A percentile compares a stretch with the other conserved stretches of the same genome.
Evolutionary conservation across 2,329 filamentous ascomycete genomes (phyloP).

Genomic region (Cercospora zeae-maydis): DNA sequence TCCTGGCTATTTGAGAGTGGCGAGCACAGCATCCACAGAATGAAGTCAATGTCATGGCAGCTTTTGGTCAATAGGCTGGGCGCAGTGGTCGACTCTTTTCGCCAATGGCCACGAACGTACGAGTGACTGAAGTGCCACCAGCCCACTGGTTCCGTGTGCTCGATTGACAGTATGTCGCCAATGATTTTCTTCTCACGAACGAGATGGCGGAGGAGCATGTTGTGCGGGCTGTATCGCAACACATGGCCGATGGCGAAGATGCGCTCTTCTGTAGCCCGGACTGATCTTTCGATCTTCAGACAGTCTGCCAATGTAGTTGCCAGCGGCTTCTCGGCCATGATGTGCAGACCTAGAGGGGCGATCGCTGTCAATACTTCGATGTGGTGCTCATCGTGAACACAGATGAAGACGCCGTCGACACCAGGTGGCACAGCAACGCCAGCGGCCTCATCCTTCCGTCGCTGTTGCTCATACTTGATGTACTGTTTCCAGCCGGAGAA

Average conservation of each 20-base stretch:
- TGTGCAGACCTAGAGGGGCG: slow-evolving; percentile 66
- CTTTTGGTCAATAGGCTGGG: slow-evolving; percentile 89
- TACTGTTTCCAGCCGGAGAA: slow-evolving; percentile 75
- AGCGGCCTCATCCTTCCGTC: slow-evolving; percentile 54
- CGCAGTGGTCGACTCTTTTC: slow-evolving; percentile 70
- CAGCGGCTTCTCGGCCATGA: slow-evolving; percentile 94
- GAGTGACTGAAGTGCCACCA: slow-evolving; percentile 95
- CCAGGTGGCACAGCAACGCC: slow-evolving; percentile 43
- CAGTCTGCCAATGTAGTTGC: slow-evolving; percentile 77
- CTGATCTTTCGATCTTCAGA: slow-evolving; percentile 56
- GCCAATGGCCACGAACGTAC: slow-evolving; percentile 92
- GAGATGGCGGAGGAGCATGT: slow-evolving; percentile 75
- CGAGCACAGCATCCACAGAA: slow-evolving; percentile 86
- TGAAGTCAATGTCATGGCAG: slow-evolving; percentile 90
- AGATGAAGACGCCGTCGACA: slow-evolving; percentile 61
- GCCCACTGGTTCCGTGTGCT: slow-evolving; percentile 91
- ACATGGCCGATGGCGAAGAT: slow-evolving; percentile 94
- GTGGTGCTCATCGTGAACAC: slow-evolving; percentile 85
- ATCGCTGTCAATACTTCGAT: slow-evolving; percentile 73
- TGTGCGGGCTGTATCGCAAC: slow-evolving; percentile 87
- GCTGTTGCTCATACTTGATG: slow-evolving; percentile 63
- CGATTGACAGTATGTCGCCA: slow-evolving; percentile 78
- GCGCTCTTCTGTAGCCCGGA: slow-evolving; percentile 27
- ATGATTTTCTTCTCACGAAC: slow-evolving; percentile 71
- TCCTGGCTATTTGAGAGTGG: slow-evolving; percentile 48